Conservation (phyloP, 2,329 filamentous ascomycete species). For the Herpotrichia juniperi region DNA sequence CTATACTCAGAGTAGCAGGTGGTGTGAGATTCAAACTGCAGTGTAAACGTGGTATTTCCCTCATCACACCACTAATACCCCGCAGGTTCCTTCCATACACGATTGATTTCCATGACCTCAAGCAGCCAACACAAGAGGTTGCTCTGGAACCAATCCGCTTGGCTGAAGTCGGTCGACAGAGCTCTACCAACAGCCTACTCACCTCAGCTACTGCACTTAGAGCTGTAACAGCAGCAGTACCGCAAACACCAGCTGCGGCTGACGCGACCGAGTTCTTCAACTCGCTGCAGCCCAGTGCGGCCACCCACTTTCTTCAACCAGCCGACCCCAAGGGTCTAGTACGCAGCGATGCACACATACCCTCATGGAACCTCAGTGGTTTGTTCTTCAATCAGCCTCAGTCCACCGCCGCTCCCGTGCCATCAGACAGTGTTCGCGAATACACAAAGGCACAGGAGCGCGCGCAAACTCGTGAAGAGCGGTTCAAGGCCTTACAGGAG, state of each 20-base stretch:
- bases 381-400: conserved; percentile 76
- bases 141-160: conserved; percentile 27
- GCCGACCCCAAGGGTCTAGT: conserved; percentile 61
- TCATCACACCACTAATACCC: conserved; percentile 18
- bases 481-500: conserved; percentile 27
- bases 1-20: background rate
- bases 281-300: conserved; percentile 45
- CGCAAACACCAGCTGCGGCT: conserved; percentile 49
- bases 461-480: conserved; percentile 28
- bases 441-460: conserved; percentile 59
- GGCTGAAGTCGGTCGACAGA: conserved; percentile 53
- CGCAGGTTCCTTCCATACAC: conserved; percentile 91
- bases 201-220: conserved; percentile 47
- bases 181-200: conserved; percentile 48
- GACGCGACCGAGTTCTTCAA: conserved; percentile 54
- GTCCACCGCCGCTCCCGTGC: conserved; percentile 74
- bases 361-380: conserved; percentile 72
- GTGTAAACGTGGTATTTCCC: background rate
- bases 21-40: background rate
- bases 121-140: conserved; percentile 44
- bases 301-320: conserved; percentile 61
- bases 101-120: conserved; percentile 76
- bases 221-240: conserved; percentile 39
- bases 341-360: conserved; percentile 75
- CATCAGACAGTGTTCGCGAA: conserved; percentile 76